Evolutionary conservation across 1,139 yeast species (phyloP), one percentile per base, ranked within the genome.

Genomic region (Geotrichum reessii): DNA sequence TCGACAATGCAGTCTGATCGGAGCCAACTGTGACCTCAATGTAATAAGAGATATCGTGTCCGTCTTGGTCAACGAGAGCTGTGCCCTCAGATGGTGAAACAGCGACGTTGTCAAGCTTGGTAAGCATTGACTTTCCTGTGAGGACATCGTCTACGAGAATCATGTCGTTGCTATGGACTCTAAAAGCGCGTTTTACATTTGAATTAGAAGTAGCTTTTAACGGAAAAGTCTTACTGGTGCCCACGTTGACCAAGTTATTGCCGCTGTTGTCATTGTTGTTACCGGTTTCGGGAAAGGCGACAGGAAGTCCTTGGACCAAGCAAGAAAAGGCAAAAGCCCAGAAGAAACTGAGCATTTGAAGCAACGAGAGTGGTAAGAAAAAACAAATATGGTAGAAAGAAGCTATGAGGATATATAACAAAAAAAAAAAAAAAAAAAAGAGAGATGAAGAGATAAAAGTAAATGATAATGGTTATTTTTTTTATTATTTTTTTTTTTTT

Each of bases 41-140:
- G 51, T 62, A 69, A 59, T 71, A 71, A 11, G 73, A 67, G 44
- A 70, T 65, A 54, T 71, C 74, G 27, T 63, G 61, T 14, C 72
- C 72, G 47, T 64, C 67, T 42, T 66, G 69, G 40, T 63, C 62
- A 19, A 68, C 64, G 12, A 53, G 54, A 19, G 65, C 64, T 7
- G 67, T 66, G 14, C 59, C 59, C 22, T 47, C 46, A 14, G 50
- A n/a, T 5, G 19, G 14, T 7, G 42, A 17, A 17, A 40, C 11
- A 3, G 46, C 44, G 8, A 21, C n/a, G 2, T 8, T 33, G 22
- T 19, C 33, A 9, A 11, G 51, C 51, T 25, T 47, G 46, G 33
- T 17, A 17, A 37, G 19, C 44, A 17, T 19, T 3, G n/a, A 17
- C 44, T 53, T 53, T 21, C 40, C 50, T 4, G 22, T 6, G 12